Evolutionary conservation across 352 stramenopile species (phyloP).

Genomic region (Pythium monospermum): DNA sequence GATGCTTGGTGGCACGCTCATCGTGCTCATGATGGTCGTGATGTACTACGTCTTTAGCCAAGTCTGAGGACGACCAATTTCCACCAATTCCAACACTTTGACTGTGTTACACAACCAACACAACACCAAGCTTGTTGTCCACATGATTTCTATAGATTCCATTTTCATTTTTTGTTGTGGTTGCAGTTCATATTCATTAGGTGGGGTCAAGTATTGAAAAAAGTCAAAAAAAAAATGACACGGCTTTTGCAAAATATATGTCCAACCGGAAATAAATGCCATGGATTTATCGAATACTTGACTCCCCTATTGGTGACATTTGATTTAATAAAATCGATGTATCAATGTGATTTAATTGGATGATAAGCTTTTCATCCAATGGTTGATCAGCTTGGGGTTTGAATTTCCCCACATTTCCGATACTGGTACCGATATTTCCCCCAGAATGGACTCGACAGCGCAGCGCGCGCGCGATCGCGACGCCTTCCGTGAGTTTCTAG

Average conservation of each 20-base stretch:
- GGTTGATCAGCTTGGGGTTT: slow-evolving; percentile 5
- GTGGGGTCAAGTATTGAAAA: too few species aligned
- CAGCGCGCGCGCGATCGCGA: slow-evolving; percentile 26
- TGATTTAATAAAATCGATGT: slow-evolving; percentile 2
- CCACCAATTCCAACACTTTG: neutral
- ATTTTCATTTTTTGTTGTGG: slow-evolving; percentile 15
- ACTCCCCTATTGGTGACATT: neutral
- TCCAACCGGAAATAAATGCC: too few species aligned
- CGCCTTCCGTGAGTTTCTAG: slow-evolving; percentile 40
- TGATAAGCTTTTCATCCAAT: slow-evolving; percentile 1
- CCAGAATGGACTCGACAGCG: slow-evolving; percentile 17
- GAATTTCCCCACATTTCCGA: slow-evolving; percentile 3
- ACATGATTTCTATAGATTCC: neutral
- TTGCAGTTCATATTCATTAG: too few species aligned
- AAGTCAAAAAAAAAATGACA: too few species aligned
- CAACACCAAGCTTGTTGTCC: neutral
- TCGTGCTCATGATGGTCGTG: slow-evolving; percentile 69
- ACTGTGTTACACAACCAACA: neutral
- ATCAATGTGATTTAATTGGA: slow-evolving; percentile 6
- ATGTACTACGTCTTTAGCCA: slow-evolving; percentile 71
- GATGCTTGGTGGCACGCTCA: slow-evolving; percentile 50
- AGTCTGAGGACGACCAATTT: slow-evolving; percentile 1
- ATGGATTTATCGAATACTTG: neutral
- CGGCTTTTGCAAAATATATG: too few species aligned
- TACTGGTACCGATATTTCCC: neutral